phyloP scores from a whole-genome alignment of 108 stramenopile genomes.

The Nitzschia sp. region DNA sequence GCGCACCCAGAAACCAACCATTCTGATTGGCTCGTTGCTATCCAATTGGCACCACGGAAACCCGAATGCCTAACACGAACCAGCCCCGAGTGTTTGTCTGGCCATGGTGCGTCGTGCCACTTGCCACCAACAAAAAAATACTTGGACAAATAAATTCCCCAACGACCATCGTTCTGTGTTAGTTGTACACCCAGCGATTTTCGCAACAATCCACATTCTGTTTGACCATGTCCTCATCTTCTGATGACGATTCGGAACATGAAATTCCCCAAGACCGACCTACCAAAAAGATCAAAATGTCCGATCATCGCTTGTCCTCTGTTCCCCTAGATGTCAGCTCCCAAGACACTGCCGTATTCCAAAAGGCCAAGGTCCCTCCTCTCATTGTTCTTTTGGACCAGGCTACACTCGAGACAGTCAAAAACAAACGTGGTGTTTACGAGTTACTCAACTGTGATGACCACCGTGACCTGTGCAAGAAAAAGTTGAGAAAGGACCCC shows the following conservation, averaged over 20 bases:
- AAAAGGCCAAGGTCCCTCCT: conserved; percentile 43
- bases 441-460: conserved; percentile 98
- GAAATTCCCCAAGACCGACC: conserved; percentile 26
- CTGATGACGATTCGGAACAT: conserved; percentile 20
- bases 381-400: conserved; percentile 88
- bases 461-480: conserved; percentile 89
- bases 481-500: conserved; percentile 91
- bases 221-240: conserved; percentile 4
- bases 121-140: too few species aligned
- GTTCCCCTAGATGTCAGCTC: conserved; percentile 60
- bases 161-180: too few species aligned
- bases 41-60: too few species aligned
- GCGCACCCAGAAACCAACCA: too few species aligned
- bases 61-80: too few species aligned
- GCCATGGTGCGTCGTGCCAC: too few species aligned
- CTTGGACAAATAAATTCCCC: too few species aligned
- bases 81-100: too few species aligned
- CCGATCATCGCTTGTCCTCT: conserved; percentile 21
- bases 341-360: conserved; percentile 23
- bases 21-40: too few species aligned
- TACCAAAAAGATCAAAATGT: conserved; percentile 48
- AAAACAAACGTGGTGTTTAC: conserved; percentile 92
- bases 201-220: too few species aligned
- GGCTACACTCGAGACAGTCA: conserved; percentile 96
- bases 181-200: too few species aligned